Base-by-base conservation (phyloP, 306 rosid species). In the Hippophae gyantsensis region DNA sequence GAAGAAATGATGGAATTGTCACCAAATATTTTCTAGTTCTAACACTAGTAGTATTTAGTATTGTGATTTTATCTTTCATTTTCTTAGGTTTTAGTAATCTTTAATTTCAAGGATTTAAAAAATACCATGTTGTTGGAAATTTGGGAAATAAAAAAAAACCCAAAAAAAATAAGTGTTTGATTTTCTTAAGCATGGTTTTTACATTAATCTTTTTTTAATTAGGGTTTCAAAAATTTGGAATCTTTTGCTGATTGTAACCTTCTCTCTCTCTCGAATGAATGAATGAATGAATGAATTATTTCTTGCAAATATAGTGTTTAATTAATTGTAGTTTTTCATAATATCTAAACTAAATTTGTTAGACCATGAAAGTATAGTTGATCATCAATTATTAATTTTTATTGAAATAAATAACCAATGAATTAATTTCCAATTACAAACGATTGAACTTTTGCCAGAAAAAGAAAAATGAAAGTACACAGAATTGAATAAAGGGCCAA, bases 1-100 rank as follows among this genome's bases (percentile, higher is more conserved):
- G 90, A 82, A 44, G 99, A 86, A 73, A 85, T 93, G 86, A 84
- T 93, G 97, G 90, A 76, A 45, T 69, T 88, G 56, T 88, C 98
- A 42, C 82, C 95, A 12, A 86, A 18, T 18, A 18, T 88, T 77
- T 88, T 85, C 38, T 32, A 32, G 38, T 32, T 32, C 3, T 32
- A 32, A 32, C 38, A 32, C 38, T 32, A 49, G 5, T 10, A 12
- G 32, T 11, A 46, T 18, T 2, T 32, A 41, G 18, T 12, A 26
- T 61, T 23, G 5, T 43, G 23, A 6, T 27, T 53, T 11, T 3
- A 5, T 27, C 9, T 65, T 6, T 1, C 40, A 55, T 42, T n/a
- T 52, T 51, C 13, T 10, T 13, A 10, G 56, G 2, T 32, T 45
- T 63, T n/a, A 32, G 43, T 14, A 52, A 8, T 49, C 8, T 4